These are phyloP conservation scores for Gossypium gossypioides DNA, from an alignment of 441 rosid species.

Conservation along the genomic window DNA sequence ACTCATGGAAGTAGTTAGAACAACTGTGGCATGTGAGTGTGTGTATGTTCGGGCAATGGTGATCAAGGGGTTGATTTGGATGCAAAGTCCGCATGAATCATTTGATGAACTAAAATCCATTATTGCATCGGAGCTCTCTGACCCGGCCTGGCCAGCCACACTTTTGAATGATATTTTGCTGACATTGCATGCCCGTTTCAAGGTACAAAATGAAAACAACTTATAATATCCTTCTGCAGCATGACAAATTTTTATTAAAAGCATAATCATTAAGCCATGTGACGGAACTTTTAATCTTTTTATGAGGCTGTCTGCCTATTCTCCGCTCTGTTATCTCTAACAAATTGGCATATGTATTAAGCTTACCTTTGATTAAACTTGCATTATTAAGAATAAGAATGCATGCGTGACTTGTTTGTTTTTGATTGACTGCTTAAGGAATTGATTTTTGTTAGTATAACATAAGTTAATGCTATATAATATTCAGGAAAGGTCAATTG, in stretches of 20 bases:
- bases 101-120: slow-evolving; percentile 91
- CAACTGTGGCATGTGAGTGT: slow-evolving; percentile 99
- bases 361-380: too few relatives aligned
- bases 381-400: not conserved
- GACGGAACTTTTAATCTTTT: not conserved
- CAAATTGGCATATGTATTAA: not conserved
- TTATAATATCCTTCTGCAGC: not conserved
- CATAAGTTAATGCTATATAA: not conserved
- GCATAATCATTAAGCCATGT: not conserved
- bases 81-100: slow-evolving; percentile 95
- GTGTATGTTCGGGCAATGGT: slow-evolving; percentile 98
- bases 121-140: slow-evolving; percentile 98
- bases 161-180: slow-evolving; percentile 90
- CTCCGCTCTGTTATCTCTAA: not conserved
- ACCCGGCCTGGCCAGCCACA: slow-evolving; percentile 94
- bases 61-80: slow-evolving; percentile 98
- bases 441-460: not conserved
- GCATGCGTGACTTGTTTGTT: not conserved
- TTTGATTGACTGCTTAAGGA: not conserved
- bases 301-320: not conserved
- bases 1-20: slow-evolving; percentile 95
- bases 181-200: slow-evolving; percentile 99
- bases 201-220: slow-evolving; percentile 38
- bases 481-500: not conserved
- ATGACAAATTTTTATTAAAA: not conserved